Evolutionary conservation across 2,329 filamentous ascomycete species (phyloP).

Genomic region (Neonectria coccinea): DNA sequence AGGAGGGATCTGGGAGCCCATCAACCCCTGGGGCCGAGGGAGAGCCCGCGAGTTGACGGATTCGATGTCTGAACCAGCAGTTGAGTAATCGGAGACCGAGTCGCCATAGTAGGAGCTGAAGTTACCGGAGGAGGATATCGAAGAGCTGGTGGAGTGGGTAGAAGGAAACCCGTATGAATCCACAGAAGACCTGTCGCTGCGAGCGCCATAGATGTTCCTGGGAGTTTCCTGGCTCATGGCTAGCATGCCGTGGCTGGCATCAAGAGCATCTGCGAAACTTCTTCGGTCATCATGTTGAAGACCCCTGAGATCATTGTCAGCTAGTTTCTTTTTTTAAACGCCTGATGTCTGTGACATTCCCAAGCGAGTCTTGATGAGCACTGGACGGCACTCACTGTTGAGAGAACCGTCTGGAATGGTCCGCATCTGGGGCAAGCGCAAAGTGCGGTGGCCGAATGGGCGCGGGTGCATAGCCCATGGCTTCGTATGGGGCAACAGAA

Average conservation of each 20-base stretch:
- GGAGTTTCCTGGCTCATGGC: conserved; percentile 96
- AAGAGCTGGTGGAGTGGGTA: conserved; percentile 86
- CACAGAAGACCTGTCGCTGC: conserved; percentile 75
- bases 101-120: conserved; percentile 88
- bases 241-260: conserved; percentile 94
- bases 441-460: conserved; percentile 69
- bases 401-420: conserved; percentile 76
- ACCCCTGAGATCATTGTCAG: conserved; percentile 39
- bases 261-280: conserved; percentile 88
- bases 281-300: conserved; percentile 68
- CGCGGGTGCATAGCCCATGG: conserved; percentile 78
- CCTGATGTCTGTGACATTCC: neutral
- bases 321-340: neutral
- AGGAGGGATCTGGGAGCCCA: conserved; percentile 75
- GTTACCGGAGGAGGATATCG: conserved; percentile 85
- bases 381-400: conserved; percentile 78
- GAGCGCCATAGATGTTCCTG: conserved; percentile 85
- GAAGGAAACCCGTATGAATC: conserved; percentile 95
- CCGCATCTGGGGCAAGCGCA: conserved; percentile 67
- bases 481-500: conserved; percentile 78
- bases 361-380: neutral
- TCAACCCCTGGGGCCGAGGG: conserved; percentile 77
- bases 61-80: conserved; percentile 87
- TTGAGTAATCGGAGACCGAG: conserved; percentile 94
- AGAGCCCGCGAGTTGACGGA: conserved; percentile 84